Evolutionary conservation across 257 asterid genomes (phyloP).

Genomic region (Knoxia roxburghii): DNA sequence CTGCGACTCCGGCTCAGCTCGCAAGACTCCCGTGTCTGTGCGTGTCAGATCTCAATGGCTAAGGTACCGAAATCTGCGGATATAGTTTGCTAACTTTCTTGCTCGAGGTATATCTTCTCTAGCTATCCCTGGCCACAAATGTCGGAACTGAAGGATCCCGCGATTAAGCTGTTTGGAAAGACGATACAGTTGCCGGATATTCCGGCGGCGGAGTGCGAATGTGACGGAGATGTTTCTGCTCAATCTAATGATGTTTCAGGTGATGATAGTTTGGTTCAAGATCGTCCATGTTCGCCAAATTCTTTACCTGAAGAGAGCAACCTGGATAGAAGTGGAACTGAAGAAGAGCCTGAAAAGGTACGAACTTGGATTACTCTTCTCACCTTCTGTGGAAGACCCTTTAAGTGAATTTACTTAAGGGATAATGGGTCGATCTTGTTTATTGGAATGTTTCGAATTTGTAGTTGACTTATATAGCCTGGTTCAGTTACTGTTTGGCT

Average conservation of each 20-base stretch:
- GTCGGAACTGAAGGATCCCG: conserved; percentile 78
- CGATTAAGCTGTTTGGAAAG: conserved; percentile 80
- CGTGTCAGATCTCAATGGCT: conserved; percentile 52
- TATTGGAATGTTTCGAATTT: conserved; percentile 20
- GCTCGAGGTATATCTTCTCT: background rate
- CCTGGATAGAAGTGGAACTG: conserved; percentile 35
- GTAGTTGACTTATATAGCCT: conserved; percentile 10
- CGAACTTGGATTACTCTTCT: conserved; percentile 7
- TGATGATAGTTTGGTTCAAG: conserved; percentile 34
- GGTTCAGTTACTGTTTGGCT: background rate
- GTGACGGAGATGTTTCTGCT: conserved; percentile 24
- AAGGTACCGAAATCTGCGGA: conserved; percentile 18
- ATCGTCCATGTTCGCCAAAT: conserved; percentile 37
- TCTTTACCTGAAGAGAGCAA: conserved; percentile 38
- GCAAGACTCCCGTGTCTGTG: no score
- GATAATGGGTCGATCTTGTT: conserved; percentile 31
- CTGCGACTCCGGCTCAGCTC: background rate
- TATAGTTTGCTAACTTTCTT: conserved; percentile 1
- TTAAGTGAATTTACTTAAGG: conserved; percentile 5
- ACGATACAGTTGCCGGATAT: conserved; percentile 62
- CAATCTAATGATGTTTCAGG: conserved; percentile 22
- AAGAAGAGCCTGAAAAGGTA: conserved; percentile 50
- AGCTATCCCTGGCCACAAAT: conserved; percentile 24
- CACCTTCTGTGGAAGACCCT: conserved; percentile 14
- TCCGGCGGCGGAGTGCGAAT: conserved; percentile 15